Conservation (phyloP, 2,329 filamentous ascomycete genomes). For the Colletotrichum karsti region DNA sequence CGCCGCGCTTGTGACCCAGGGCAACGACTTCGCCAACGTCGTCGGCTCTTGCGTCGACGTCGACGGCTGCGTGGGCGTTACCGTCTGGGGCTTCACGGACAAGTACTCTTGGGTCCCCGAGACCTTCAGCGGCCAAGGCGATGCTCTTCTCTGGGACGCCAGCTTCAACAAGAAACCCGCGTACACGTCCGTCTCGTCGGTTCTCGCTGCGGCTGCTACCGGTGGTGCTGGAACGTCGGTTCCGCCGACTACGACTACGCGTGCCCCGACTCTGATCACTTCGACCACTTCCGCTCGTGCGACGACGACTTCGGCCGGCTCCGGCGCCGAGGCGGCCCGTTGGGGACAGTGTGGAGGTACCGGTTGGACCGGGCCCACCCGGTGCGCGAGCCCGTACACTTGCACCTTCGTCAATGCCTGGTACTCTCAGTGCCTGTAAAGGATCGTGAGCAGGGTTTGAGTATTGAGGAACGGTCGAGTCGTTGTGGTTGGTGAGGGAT, state of each 20-base stretch:
- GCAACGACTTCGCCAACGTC: constrained; percentile 51
- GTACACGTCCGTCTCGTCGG: constrained; percentile 45
- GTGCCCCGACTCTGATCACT: constrained; percentile 4
- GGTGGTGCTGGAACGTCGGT: not conserved
- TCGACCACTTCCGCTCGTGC: constrained; percentile 3
- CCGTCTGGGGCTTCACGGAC: constrained; percentile 53
- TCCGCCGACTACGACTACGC: not conserved
- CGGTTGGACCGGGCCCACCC: constrained; percentile 29
- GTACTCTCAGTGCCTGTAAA: constrained; percentile 34
- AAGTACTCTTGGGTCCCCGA: constrained; percentile 46
- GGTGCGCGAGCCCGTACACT: constrained; percentile 25
- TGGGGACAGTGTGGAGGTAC: constrained; percentile 34
- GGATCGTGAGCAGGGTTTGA: not conserved
- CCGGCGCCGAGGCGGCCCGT: constrained; percentile 14
- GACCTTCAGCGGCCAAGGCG: constrained; percentile 48
- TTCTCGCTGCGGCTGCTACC: constrained; percentile 41
- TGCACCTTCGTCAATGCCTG: constrained; percentile 32
- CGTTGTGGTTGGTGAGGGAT: accelerated
- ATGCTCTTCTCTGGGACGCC: constrained; percentile 48
- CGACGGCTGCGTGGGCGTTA: constrained; percentile 50
- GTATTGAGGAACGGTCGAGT: not conserved
- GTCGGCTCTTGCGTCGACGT: constrained; percentile 48
- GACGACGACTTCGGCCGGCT: constrained; percentile 16
- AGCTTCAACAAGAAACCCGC: constrained; percentile 49
- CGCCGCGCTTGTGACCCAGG: constrained; percentile 53